These are phyloP conservation scores for Haematococcus lacustris DNA, from an alignment of 139 green algal genomes.

Conservation along the genomic window DNA sequence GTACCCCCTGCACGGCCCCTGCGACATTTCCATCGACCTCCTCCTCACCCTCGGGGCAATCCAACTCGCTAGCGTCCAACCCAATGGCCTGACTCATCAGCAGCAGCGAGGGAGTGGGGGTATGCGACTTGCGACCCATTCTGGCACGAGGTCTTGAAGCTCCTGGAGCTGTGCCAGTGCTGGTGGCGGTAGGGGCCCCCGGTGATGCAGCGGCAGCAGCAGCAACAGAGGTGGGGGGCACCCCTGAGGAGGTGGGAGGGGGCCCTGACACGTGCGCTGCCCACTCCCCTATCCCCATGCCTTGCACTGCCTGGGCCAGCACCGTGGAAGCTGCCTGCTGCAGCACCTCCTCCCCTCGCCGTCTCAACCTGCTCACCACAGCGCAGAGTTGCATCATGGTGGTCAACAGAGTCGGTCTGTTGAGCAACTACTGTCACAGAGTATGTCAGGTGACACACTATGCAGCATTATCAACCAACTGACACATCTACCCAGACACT, in stretches of 20 bases:
- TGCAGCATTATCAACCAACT: no score
- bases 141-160: slow-evolving; percentile 1
- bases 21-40: not conserved
- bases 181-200: not conserved
- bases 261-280: slow-evolving; percentile 20
- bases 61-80: not conserved
- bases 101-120: slow-evolving; percentile 18
- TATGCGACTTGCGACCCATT: slow-evolving; percentile 12
- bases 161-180: not conserved
- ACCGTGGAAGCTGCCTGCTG: slow-evolving; percentile 40
- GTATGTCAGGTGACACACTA: no score
- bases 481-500: no score
- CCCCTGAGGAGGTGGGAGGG: not conserved
- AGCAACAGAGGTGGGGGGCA: slow-evolving; percentile 7
- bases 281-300: slow-evolving; percentile 42
- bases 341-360: slow-evolving; percentile 45
- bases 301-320: slow-evolving; percentile 28
- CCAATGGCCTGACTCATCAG: slow-evolving; percentile 5
- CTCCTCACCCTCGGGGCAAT: not conserved
- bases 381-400: not conserved
- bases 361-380: slow-evolving; percentile 23
- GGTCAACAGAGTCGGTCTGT: not conserved
- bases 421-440: not conserved
- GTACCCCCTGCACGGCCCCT: not conserved
- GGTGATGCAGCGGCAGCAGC: slow-evolving; percentile 9